These are phyloP conservation scores for Russula sp. DNA, from an alignment of 768 basidiomycete genomes.

Conservation along the genomic window DNA sequence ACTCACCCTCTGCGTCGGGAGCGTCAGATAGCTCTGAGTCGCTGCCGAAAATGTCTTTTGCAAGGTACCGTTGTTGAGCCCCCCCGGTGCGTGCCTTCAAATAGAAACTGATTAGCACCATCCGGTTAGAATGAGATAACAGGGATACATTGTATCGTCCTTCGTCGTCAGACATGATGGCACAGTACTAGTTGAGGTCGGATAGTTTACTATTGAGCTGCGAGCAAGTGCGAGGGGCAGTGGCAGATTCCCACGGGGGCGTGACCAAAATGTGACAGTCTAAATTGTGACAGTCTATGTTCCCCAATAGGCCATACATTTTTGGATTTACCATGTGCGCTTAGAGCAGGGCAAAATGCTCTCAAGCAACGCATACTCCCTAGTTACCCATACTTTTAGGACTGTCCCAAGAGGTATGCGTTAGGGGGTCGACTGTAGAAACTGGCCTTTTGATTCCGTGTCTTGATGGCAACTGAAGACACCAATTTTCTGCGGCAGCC, in stretches of 20 bases:
- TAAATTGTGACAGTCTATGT: too few relatives aligned
- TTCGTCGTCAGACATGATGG: slow-evolving; percentile 26
- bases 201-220: not conserved
- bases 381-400: too few relatives aligned
- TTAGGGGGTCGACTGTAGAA: too few relatives aligned
- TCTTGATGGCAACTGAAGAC: too few relatives aligned
- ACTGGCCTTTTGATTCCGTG: too few relatives aligned
- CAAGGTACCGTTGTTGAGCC: slow-evolving; percentile 24
- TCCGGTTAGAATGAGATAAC: not conserved
- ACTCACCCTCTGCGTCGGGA: slow-evolving; percentile 24
- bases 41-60: slow-evolving; percentile 27
- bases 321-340: too few relatives aligned
- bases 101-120: not conserved
- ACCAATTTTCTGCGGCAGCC: too few relatives aligned
- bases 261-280: too few relatives aligned
- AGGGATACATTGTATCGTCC: slow-evolving; percentile 13
- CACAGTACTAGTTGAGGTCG: not conserved
- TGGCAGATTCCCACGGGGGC: slow-evolving; percentile 2
- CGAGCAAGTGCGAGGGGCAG: not conserved
- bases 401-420: too few relatives aligned
- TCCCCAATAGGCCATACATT: too few relatives aligned
- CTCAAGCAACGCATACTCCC: too few relatives aligned
- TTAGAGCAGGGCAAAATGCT: too few relatives aligned
- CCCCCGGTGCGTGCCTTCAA: slow-evolving; percentile 14
- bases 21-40: slow-evolving; percentile 27